A percentile compares a stretch with the other conserved stretches of the same genome.
phyloP scores from a whole-genome alignment of 2,329 filamentous ascomycete genomes.

The Aspergillus sp. region DNA sequence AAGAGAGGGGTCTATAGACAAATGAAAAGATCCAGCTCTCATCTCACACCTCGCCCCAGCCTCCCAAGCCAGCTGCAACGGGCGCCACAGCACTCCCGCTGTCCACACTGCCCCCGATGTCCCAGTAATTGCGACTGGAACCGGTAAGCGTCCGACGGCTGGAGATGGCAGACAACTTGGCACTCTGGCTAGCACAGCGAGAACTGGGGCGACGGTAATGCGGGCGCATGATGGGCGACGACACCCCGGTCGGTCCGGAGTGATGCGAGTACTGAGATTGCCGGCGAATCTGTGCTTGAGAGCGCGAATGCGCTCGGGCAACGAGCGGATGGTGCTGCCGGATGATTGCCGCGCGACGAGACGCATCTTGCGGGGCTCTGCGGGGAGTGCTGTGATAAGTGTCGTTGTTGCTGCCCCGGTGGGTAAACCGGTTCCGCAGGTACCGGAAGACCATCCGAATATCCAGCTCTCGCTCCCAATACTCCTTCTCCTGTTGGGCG shows the following conservation, averaged over 20 bases:
- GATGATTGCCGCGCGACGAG: slow-evolving; percentile 79
- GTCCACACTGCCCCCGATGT: slow-evolving; percentile 77
- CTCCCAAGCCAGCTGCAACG: slow-evolving; percentile 69
- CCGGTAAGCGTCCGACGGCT: slow-evolving; percentile 58
- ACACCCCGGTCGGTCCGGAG: slow-evolving; percentile 28
- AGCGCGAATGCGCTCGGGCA: slow-evolving; percentile 53
- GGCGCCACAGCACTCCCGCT: slow-evolving; percentile 72
- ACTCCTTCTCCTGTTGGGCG: slow-evolving; percentile 64
- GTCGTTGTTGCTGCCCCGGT: slow-evolving; percentile 45
- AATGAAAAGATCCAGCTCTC: not conserved
- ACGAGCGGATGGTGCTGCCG: slow-evolving; percentile 87
- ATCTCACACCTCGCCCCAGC: slow-evolving; percentile 66
- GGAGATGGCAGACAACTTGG: slow-evolving; percentile 71
- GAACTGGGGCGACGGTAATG: slow-evolving; percentile 54
- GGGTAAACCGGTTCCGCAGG: slow-evolving; percentile 72
- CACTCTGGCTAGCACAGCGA: slow-evolving; percentile 87
- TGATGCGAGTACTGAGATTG: slow-evolving; percentile 43
- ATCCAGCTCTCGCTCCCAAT: slow-evolving; percentile 93
- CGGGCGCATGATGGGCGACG: slow-evolving; percentile 43
- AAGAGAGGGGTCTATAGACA: not conserved
- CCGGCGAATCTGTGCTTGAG: slow-evolving; percentile 57
- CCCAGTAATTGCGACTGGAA: slow-evolving; percentile 87
- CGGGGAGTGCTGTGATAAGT: slow-evolving; percentile 34
- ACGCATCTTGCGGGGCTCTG: slow-evolving; percentile 61
- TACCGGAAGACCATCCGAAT: slow-evolving; percentile 91